These are phyloP conservation scores for Aspergillus awamori DNA, from an alignment of 2,329 filamentous ascomycete species.

Conservation along the genomic window DNA sequence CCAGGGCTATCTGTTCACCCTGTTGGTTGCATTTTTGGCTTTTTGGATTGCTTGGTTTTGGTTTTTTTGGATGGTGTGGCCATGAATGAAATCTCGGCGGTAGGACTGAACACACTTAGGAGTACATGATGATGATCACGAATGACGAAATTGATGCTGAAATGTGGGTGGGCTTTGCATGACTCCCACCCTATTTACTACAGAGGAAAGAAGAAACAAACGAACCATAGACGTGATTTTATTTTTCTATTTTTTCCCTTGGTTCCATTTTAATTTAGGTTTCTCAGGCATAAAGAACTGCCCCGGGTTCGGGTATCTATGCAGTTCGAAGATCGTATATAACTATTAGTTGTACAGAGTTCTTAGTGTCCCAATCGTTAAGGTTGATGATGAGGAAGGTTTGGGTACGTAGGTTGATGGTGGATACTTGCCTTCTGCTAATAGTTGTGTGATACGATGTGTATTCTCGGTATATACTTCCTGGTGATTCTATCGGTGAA, in stretches of 20 bases:
- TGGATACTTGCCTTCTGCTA: too few relatives aligned
- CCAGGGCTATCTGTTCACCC: background rate
- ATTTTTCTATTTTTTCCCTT: too few relatives aligned
- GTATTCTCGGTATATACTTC: too few relatives aligned
- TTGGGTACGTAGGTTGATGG: too few relatives aligned
- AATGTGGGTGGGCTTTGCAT: background rate
- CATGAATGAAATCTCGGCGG: background rate
- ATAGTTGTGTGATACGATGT: too few relatives aligned
- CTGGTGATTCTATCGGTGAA: too few relatives aligned
- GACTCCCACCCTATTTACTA: background rate
- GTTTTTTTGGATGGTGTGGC: background rate
- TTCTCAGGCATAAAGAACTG: background rate
- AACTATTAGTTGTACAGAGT: too few relatives aligned
- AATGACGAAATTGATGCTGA: conserved; percentile 2
- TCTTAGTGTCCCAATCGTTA: too few relatives aligned
- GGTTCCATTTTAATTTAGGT: background rate
- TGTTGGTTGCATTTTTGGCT: background rate
- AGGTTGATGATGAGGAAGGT: too few relatives aligned
- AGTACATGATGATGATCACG: conserved; percentile 8
- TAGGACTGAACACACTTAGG: background rate
- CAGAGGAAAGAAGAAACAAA: background rate
- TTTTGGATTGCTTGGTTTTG: background rate
- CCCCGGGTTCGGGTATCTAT: background rate
- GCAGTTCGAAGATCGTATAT: background rate
- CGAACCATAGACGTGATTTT: background rate